Base-by-base conservation (phyloP, 495 filamentous ascomycete genomes). In the Staphylotrichum tortipilum region DNA sequence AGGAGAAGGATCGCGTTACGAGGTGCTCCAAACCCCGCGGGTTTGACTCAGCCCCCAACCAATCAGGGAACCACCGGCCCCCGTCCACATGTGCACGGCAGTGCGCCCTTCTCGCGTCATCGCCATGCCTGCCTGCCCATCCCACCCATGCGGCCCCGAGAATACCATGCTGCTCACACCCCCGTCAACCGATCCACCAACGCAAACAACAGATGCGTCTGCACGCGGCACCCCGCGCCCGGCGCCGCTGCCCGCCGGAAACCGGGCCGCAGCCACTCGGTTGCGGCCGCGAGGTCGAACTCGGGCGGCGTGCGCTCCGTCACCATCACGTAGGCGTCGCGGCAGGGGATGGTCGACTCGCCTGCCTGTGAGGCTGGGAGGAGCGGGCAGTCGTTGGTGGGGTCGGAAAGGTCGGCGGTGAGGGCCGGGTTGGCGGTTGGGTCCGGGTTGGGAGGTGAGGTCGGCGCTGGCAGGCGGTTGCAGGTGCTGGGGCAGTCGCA, bases 121-220 rank as follows among this genome's bases (percentile, higher is more conserved):
- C n/a, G n/a, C n/a, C n/a, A n/a, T n/a, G n/a, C n/a, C n/a, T n/a
- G n/a, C n/a, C n/a, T n/a, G n/a, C n/a, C n/a, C n/a, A n/a, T n/a
- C n/a, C n/a, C n/a, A n/a, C n/a, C n/a, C n/a, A n/a, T n/a, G n/a
- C n/a, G n/a, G n/a, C n/a, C n/a, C n/a, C n/a, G n/a, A n/a, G n/a
- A n/a, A n/a, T n/a, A n/a, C n/a, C n/a, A n/a, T n/a, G n/a, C n/a
- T n/a, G n/a, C n/a, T n/a, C n/a, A n/a, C n/a, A n/a, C n/a, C n/a
- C n/a, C n/a, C n/a, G n/a, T n/a, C n/a, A n/a, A n/a, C n/a, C n/a
- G 58, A 19, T 64, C 58, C 6, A 61, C 56, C 26, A 61, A 57
- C 1, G 53, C 54, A 50, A 59, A 64, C 44, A 64, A 24, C 12
- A 61, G 22, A 26, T 61, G 61, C 4, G 61, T 64, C 31, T 64